Conservation (phyloP, 2,329 filamentous ascomycete genomes). For the Balansia obtecta region DNA sequence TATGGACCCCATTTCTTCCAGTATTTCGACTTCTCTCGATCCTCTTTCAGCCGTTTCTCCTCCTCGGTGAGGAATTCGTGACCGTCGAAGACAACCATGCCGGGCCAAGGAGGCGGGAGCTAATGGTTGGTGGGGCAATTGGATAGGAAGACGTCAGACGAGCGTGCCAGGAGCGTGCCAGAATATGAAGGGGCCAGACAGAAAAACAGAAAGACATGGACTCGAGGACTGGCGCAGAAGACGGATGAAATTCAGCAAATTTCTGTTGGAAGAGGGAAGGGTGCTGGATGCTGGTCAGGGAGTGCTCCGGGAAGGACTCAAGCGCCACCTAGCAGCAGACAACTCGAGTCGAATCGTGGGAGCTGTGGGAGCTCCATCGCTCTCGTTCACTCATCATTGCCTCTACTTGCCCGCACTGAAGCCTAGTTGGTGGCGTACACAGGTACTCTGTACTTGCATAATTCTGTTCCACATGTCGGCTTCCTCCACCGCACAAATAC, state of each 20-base stretch:
- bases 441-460: not conserved
- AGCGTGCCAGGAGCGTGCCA: not conserved
- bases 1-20: constrained; percentile 99
- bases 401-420: not conserved
- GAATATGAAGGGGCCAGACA: not conserved
- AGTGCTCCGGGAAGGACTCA: not conserved
- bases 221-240: not conserved
- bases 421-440: not conserved
- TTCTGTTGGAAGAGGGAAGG: not conserved
- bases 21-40: constrained; percentile 73
- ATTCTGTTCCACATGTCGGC: not conserved
- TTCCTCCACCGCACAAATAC: too few species aligned
- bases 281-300: too few species aligned
- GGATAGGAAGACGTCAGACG: constrained; percentile 5
- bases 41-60: constrained; percentile 79
- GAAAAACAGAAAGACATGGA: too few species aligned
- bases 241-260: not conserved
- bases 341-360: not conserved
- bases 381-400: not conserved
- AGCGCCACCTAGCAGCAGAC: not conserved
- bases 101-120: constrained; percentile 10
- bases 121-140: constrained; percentile 7
- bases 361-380: not conserved
- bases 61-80: constrained; percentile 82
- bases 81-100: constrained; percentile 82